These are phyloP conservation scores for Turnera subulata DNA, from an alignment of 345 rosid species.

Conservation along the genomic window DNA sequence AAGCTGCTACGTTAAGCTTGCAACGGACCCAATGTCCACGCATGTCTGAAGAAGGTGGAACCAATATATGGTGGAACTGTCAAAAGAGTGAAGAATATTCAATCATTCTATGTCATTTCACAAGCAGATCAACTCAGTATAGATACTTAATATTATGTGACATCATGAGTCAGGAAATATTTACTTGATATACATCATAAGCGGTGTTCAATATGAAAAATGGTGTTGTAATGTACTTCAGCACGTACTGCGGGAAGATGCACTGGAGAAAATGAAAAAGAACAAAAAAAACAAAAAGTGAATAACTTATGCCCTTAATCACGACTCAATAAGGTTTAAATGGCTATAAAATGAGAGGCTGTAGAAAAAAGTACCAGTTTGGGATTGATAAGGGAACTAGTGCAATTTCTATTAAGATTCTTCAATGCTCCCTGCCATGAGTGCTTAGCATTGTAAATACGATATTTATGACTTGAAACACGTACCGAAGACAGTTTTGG, in stretches of 20 bases:
- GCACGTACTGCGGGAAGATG: slow-evolving; percentile 73
- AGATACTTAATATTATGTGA: background rate
- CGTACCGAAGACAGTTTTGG: background rate
- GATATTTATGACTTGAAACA: background rate
- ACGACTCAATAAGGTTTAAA: background rate
- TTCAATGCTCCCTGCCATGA: slow-evolving; percentile 56
- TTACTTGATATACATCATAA: slow-evolving; percentile 87
- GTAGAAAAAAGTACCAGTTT: slow-evolving; percentile 43
- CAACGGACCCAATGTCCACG: slow-evolving; percentile 71
- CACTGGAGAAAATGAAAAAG: slow-evolving; percentile 62
- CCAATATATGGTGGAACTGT: slow-evolving; percentile 77
- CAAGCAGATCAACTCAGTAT: background rate
- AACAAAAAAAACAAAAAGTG: too few species aligned
- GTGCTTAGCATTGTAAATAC: slow-evolving; percentile 8
- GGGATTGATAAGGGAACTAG: slow-evolving; percentile 35
- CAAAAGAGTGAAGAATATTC: background rate
- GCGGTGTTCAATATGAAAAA: slow-evolving; percentile 85
- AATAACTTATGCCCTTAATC: background rate
- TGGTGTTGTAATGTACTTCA: slow-evolving; percentile 65
- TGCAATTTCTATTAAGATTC: slow-evolving; percentile 63
- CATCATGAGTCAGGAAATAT: background rate
- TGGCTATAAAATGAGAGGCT: too few species aligned
- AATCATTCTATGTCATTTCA: background rate
- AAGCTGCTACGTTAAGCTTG: slow-evolving; percentile 53
- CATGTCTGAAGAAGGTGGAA: slow-evolving; percentile 75